Evolutionary conservation across 106 monocot species (phyloP).

Genomic region (Vanilla planifolia): DNA sequence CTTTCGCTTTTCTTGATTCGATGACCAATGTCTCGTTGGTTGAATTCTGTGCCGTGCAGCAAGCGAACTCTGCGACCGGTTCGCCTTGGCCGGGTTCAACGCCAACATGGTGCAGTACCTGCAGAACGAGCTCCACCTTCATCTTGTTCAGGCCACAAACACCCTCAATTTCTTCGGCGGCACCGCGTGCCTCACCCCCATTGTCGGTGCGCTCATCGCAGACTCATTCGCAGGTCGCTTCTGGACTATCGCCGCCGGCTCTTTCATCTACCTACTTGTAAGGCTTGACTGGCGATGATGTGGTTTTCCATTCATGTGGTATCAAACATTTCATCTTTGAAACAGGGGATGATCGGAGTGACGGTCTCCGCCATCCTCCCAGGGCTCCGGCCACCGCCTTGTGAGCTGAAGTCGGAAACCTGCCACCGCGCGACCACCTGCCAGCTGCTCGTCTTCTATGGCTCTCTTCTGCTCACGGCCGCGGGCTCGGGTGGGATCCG

Average conservation of each 20-base stretch:
- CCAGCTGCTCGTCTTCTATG: constrained; percentile 39
- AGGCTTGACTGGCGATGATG: not conserved
- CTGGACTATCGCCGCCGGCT: constrained; percentile 56
- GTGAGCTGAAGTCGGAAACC: not conserved
- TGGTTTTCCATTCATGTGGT: too few relatives aligned
- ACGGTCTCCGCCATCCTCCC: constrained; percentile 33
- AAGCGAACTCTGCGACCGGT: constrained; percentile 56
- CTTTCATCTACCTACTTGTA: constrained; percentile 50
- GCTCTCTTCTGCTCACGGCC: constrained; percentile 33
- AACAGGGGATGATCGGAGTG: constrained; percentile 36
- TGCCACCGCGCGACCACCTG: constrained; percentile 15
- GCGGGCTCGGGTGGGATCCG: constrained; percentile 61
- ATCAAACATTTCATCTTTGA: too few relatives aligned
- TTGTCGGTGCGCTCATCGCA: constrained; percentile 52
- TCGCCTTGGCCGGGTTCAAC: constrained; percentile 46
- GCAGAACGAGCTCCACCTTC: constrained; percentile 60
- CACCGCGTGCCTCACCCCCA: constrained; percentile 43
- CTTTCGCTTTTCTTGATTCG: not conserved
- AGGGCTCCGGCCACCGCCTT: constrained; percentile 18
- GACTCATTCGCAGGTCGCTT: constrained; percentile 79
- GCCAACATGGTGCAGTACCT: constrained; percentile 73
- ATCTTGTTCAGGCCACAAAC: constrained; percentile 61
- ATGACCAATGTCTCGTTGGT: too few relatives aligned
- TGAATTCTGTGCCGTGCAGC: constrained; percentile 23
- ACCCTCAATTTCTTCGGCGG: constrained; percentile 59